Percentiles rank a stretch among this genome's conserved stretches.
Conservation (phyloP, 345 rosid species). For the Bruguiera parviflora region DNA sequence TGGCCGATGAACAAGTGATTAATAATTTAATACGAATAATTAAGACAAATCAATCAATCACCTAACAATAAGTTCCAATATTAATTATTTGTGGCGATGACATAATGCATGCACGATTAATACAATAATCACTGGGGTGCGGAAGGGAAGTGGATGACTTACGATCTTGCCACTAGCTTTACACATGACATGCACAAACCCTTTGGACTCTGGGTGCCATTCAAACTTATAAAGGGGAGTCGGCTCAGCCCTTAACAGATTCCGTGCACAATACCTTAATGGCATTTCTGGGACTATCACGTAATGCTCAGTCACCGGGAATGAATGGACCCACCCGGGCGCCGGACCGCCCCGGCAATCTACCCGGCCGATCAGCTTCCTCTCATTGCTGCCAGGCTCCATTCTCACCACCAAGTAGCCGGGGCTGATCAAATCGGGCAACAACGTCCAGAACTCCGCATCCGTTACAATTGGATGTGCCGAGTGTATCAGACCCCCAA, state of each 20-base stretch:
- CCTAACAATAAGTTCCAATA: no score
- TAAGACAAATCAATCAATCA: neutral
- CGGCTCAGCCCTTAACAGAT: slow-evolving; percentile 81
- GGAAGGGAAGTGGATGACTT: slow-evolving; percentile 19
- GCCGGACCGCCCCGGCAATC: slow-evolving; percentile 75
- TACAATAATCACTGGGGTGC: no score
- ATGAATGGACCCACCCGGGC: slow-evolving; percentile 97
- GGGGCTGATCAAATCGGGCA: slow-evolving; percentile 75
- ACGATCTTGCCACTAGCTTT: slow-evolving; percentile 83
- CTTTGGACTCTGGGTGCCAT: slow-evolving; percentile 84
- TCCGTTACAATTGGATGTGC: slow-evolving; percentile 93
- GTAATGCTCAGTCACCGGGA: slow-evolving; percentile 84
- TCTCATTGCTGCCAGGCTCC: slow-evolving; percentile 67
- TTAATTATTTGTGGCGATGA: no score
- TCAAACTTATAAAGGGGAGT: slow-evolving; percentile 88
- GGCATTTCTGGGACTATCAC: slow-evolving; percentile 91
- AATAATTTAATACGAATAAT: neutral
- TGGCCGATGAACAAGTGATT: no score
- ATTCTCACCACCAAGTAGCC: slow-evolving; percentile 81
- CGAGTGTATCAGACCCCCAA: slow-evolving; percentile 76
- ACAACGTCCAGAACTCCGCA: slow-evolving; percentile 62
- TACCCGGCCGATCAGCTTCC: slow-evolving; percentile 83
- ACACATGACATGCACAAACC: slow-evolving; percentile 73
- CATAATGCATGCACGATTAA: no score
- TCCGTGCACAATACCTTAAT: slow-evolving; percentile 70